phyloP scores from a whole-genome alignment of 306 rosid genomes.

The Ziziphus jujuba region DNA sequence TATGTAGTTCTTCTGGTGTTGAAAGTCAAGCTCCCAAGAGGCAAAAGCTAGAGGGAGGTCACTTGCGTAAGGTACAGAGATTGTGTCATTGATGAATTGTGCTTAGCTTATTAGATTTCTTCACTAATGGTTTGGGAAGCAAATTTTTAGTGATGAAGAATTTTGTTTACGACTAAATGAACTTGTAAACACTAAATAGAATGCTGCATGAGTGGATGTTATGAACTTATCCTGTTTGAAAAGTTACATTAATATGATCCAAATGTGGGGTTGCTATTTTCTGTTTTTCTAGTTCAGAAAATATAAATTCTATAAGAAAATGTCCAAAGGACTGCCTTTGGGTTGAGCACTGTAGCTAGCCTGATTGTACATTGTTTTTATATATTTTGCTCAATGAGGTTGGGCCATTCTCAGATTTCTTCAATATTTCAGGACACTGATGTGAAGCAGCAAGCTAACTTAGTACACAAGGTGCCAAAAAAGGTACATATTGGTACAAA shows the following conservation, averaged over 20 bases:
- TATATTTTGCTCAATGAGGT: conserved; percentile 8
- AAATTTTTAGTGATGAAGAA: conserved; percentile 15
- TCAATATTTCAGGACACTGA: conserved; percentile 59
- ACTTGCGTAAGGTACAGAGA: conserved; percentile 60
- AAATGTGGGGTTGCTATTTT: too few relatives aligned
- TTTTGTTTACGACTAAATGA: neutral
- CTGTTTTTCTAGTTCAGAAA: too few relatives aligned
- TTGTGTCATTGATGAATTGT: conserved; percentile 12
- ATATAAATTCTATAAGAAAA: too few relatives aligned
- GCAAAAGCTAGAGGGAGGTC: conserved; percentile 88
- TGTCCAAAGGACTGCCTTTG: too few relatives aligned
- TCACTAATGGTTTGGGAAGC: conserved; percentile 4
- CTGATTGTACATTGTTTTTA: too few relatives aligned
- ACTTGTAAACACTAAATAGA: too few relatives aligned
- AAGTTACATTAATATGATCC: too few relatives aligned
- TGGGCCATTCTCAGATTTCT: conserved; percentile 24
- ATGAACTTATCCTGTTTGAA: too few relatives aligned
- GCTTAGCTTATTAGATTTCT: neutral
- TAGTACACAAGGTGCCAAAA: conserved; percentile 79
- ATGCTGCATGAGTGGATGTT: too few relatives aligned
- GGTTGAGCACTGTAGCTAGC: neutral
- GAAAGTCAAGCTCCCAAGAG: conserved; percentile 88
- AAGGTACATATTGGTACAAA: conserved; percentile 47
- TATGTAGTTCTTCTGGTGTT: conserved; percentile 46
- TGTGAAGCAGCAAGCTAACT: conserved; percentile 54